Base-by-base conservation (phyloP, 345 rosid genomes). In the Microcos paniculata region DNA sequence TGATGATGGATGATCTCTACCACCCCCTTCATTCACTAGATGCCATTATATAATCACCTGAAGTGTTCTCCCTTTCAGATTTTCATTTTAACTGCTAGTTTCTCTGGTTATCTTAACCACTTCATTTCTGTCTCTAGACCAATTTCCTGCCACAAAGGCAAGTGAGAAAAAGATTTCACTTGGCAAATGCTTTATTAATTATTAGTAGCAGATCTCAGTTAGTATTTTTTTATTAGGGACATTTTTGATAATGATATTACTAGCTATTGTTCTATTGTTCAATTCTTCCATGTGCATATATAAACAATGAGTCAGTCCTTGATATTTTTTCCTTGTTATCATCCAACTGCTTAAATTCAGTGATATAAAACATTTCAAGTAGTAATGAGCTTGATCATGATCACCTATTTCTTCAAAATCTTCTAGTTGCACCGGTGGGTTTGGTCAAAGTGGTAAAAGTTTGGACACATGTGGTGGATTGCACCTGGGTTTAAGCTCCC, bases 11-110 rank as follows among this genome's bases (percentile, higher is more conserved):
- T 18, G 74, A 57, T 15, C 48, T 8, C 38, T n/a, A n/a, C 8
- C 72, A 3, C 53, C 56, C 46, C 49, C 52, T 26, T 65, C 33
- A 26, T 30, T 73, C 52, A 38, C 51, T 65, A 21, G 31, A 62
- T 74, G 40, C 61, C 58, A 63, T 59, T 45, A 63, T 61, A 15
- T 52, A 69, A 31, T 55, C 12, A 66, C 15, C 72, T 67, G 8
- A 24, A 65, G 8, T 46, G 40, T 11, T 67, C 15, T 0, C 15
- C 33, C 52, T 16, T 51, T 8, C 15, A 16, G 53, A 24, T 8
- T 28, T 46, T n/a, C n/a, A n/a, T n/a, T 46, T 45, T 15, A 67
- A 45, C 14, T 45, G 42, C 40, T 67, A 67, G 56, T 46, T 67
- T 13, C 6, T 10, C 35, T 1, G 21, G 55, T 67, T 45, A 26